These are phyloP conservation scores for Boletus pseudopeckii DNA, from an alignment of 768 basidiomycete genomes.

Conservation along the genomic window DNA sequence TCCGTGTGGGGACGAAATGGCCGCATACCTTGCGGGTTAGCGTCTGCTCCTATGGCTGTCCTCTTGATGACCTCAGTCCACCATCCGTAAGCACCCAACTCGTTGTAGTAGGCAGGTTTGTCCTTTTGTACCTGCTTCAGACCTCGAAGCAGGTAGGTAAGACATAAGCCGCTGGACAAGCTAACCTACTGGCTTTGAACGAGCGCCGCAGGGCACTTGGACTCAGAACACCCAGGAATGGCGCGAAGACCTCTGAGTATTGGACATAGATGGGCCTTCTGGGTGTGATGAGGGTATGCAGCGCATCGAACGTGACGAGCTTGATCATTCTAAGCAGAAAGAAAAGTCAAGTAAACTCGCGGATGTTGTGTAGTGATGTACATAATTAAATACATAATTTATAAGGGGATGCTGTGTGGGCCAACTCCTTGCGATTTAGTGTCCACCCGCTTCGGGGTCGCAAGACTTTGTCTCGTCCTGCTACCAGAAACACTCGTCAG, in stretches of 20 bases:
- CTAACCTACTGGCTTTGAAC: conserved; percentile 51
- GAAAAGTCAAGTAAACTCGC: not conserved
- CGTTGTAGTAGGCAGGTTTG: conserved; percentile 50
- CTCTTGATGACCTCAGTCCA: conserved; percentile 75
- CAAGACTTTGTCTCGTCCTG: conserved; percentile 15
- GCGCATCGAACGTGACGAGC: conserved; percentile 74
- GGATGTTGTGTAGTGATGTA: conserved; percentile 5
- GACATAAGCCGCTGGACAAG: not conserved
- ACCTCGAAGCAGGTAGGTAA: conserved; percentile 30
- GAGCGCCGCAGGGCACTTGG: conserved; percentile 51
- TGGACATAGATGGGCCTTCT: conserved; percentile 64
- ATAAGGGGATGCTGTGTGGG: conserved; percentile 1
- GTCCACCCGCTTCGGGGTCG: not conserved
- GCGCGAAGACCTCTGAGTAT: conserved; percentile 58
- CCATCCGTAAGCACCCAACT: conserved; percentile 54
- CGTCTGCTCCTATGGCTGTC: conserved; percentile 76
- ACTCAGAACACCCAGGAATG: conserved; percentile 59
- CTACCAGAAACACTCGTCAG: not conserved
- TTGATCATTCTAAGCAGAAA: conserved; percentile 37
- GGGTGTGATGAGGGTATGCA: conserved; percentile 73
- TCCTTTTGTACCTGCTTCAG: conserved; percentile 53
- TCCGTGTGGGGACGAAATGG: conserved; percentile 13
- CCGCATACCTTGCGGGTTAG: conserved; percentile 48
- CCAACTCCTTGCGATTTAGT: conserved; percentile 4
- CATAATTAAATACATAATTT: conserved; percentile 10